phyloP scores from a whole-genome alignment of 495 filamentous ascomycete genomes.

The Neurospora tetraspora region DNA sequence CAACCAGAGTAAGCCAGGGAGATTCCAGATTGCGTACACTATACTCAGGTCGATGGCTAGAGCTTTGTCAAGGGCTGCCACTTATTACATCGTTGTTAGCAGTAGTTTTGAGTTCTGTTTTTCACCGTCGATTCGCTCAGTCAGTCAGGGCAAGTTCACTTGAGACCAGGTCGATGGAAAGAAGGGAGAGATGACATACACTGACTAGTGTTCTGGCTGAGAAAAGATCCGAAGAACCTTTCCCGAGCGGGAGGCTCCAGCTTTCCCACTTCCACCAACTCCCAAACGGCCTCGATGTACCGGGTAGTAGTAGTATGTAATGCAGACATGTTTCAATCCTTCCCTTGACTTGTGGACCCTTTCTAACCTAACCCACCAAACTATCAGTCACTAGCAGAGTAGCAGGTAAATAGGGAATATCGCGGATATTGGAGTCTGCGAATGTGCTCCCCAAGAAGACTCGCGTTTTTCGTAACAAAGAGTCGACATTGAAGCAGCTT shows the following conservation, averaged over 20 bases:
- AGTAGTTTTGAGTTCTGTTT: too few relatives aligned
- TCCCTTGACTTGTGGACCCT: neutral
- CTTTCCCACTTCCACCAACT: too few relatives aligned
- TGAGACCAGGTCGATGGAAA: too few relatives aligned
- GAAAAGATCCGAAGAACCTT: neutral
- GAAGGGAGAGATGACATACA: neutral
- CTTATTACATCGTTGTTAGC: too few relatives aligned
- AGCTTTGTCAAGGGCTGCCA: too few relatives aligned
- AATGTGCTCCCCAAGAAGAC: neutral
- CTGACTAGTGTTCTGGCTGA: neutral
- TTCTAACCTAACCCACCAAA: neutral
- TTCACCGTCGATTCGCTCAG: too few relatives aligned
- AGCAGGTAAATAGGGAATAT: neutral
- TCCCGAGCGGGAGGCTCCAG: neutral
- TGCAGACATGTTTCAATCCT: neutral
- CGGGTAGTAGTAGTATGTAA: neutral
- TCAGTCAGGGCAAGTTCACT: too few relatives aligned
- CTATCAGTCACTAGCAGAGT: neutral
- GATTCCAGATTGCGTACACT: neutral
- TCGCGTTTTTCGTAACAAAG: neutral
- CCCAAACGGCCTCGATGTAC: neutral
- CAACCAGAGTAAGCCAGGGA: too few relatives aligned
- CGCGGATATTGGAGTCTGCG: neutral
- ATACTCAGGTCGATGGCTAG: too few relatives aligned
- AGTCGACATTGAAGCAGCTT: neutral